Evolutionary conservation across 192 early-diverging fungal genomes (phyloP).

Genomic region (Podila epigama): DNA sequence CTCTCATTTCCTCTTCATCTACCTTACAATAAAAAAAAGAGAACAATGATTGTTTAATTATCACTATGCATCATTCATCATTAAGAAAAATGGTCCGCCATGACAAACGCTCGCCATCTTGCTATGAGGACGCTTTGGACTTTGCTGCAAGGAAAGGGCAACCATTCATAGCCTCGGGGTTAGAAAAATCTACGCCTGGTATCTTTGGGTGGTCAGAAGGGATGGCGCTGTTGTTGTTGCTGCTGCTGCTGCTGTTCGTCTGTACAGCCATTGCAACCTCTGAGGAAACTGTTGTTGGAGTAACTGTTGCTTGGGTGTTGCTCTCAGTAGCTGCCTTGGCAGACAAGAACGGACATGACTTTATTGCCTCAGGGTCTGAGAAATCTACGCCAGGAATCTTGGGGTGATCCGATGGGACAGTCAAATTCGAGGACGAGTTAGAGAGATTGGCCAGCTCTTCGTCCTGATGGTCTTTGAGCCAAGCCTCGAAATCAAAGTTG

Average conservation of each 20-base stretch:
- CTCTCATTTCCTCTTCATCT: too few relatives aligned
- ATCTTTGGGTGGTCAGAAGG: conserved; percentile 34
- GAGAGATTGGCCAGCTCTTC: neutral
- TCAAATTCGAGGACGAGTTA: neutral
- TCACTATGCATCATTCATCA: too few relatives aligned
- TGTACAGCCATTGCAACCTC: neutral
- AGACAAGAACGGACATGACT: conserved; percentile 37
- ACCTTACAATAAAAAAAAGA: too few relatives aligned
- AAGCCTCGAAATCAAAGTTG: conserved; percentile 20
- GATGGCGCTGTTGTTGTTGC: neutral
- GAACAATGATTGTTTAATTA: too few relatives aligned
- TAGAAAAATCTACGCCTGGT: conserved; percentile 35
- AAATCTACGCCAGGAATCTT: conserved; percentile 32
- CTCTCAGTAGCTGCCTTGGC: neutral
- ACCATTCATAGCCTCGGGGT: conserved; percentile 25
- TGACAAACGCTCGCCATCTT: too few relatives aligned
- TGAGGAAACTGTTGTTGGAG: neutral
- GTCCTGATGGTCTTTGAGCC: conserved; percentile 11
- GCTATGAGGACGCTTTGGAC: neutral
- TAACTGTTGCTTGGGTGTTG: neutral
- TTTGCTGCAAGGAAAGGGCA: conserved; percentile 37
- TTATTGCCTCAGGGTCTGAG: conserved; percentile 25
- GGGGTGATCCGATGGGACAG: conserved; percentile 35
- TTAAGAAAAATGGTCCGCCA: too few relatives aligned
- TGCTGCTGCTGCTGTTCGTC: too few relatives aligned